phyloP scores from a whole-genome alignment of 306 rosid genomes.

The Cercis canadensis region DNA sequence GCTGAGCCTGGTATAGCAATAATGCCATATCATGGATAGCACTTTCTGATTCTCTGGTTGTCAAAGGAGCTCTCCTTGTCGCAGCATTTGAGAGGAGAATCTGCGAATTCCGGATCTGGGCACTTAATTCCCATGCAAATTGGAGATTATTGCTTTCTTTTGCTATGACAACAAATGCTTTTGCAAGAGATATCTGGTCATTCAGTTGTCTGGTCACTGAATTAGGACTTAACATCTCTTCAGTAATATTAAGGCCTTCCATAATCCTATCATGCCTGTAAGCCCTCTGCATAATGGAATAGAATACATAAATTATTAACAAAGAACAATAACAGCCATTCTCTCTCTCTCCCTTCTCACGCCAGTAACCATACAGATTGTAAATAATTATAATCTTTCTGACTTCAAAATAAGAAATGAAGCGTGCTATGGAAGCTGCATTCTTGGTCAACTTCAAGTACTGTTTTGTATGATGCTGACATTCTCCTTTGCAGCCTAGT shows the following conservation, averaged over 20 bases:
- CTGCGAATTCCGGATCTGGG: conserved; percentile 87
- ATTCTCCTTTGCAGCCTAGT: not conserved
- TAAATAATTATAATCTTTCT: not conserved
- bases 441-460: conserved; percentile 22
- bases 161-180: conserved; percentile 87
- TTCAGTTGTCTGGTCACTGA: conserved; percentile 78
- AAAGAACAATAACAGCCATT: conserved; percentile 7
- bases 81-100: conserved; percentile 86
- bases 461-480: conserved; percentile 21
- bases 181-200: conserved; percentile 88
- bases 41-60: conserved; percentile 64
- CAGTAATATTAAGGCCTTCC: conserved; percentile 87
- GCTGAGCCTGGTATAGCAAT: conserved; percentile 82
- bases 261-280: conserved; percentile 67
- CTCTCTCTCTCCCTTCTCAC: not conserved
- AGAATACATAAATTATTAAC: conserved; percentile 16
- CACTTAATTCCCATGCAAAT: conserved; percentile 95
- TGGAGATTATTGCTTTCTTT: conserved; percentile 87
- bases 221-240: conserved; percentile 75
- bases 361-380: too few relatives aligned
- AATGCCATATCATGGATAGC: conserved; percentile 81
- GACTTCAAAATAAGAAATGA: conserved; percentile 1
- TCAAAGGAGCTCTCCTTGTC: conserved; percentile 71
- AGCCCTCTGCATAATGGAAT: conserved; percentile 57
- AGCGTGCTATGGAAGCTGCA: conserved; percentile 33